phyloP scores from a whole-genome alignment of 331 rosid genomes.

The Malus hybrid region DNA sequence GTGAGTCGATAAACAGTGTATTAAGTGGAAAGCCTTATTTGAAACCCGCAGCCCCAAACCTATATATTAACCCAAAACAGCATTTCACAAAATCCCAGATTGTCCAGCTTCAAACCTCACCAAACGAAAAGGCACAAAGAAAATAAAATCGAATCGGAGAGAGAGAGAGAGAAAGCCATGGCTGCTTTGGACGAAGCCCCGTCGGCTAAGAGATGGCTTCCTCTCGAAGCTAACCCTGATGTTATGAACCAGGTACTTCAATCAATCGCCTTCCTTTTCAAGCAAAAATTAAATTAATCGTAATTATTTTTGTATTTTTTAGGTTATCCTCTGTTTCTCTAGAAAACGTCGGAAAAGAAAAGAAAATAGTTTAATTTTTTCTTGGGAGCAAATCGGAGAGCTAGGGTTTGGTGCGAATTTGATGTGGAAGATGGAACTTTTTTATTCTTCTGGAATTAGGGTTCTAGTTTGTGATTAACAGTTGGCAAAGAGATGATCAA shows the following conservation, averaged over 20 bases:
- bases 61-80: not conserved
- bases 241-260: constrained; percentile 71
- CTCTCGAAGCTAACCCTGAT: constrained; percentile 96
- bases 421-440: not conserved
- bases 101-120: not conserved
- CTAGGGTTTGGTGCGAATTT: not conserved
- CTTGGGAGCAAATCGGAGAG: not conserved
- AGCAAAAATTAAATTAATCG: not conserved
- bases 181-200: constrained; percentile 39
- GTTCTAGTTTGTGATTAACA: not conserved
- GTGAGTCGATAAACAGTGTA: not conserved
- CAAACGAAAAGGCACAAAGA: not conserved
- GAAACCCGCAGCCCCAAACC: constrained; percentile 4
- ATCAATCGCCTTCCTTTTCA: not conserved
- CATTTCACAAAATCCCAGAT: not conserved
- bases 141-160: not conserved
- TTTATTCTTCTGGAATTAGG: not conserved
- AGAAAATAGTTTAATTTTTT: not conserved
- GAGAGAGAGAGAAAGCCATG: constrained; percentile 18
- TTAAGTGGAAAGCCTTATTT: not conserved
- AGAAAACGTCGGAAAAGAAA: not conserved
- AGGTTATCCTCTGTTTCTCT: not conserved
- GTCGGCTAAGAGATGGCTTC: constrained; percentile 82
- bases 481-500: not conserved
- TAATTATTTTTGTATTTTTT: not conserved